Base-by-base conservation (phyloP, 1,284 basidiomycete species). In the Moesziomyces sp. region DNA sequence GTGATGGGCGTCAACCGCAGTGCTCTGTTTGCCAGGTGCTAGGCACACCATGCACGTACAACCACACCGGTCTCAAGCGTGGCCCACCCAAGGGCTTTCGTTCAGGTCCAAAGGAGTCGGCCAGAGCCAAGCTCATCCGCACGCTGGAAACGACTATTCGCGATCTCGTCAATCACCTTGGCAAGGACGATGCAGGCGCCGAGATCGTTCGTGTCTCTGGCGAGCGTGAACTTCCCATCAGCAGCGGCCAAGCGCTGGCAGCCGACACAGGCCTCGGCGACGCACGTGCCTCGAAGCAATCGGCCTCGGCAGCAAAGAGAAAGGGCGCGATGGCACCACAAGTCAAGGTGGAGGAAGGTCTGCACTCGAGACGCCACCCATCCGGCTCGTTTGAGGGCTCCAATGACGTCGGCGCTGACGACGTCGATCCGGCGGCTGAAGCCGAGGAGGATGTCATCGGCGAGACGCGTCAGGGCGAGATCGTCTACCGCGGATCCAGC, bases 81-180 rank as follows among this genome's bases (percentile, higher is more conserved):
- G 79, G 79, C 18, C 79, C 79, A 0, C 77, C 77, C 21, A 81
- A 81, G 56, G 79, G 79, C 24, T 80, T 80, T 48, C 77, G 79
- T 10, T 69, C 77, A 1, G 69, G 69, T 1, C 79, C 79, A 19
- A 75, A 76, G 54, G 77, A 76, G 54, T 75, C 74, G 13, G 79
- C 76, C 4, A 59, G 62, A n/a, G 78, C 73, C 13, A 75, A 70
- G 47, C 65, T 81, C 11, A 55, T 78, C 8, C 67, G 77, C 26
- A 69, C 55, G 24, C 71, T 81, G 44, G 77, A 81, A 28, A 81
- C 77, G 18, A 78, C 77, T 14, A 74, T 79, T 14, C 77, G 77
- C 21, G 78, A 81, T 49, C 61, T 78, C 7, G 60, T 73, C 51
- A 68, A 61, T 44, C 72, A 78, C 23, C 65, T 79, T 13, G 77